Evolutionary conservation across 2,329 filamentous ascomycete genomes (phyloP).

Genomic region (Aspergillus nomiae): DNA sequence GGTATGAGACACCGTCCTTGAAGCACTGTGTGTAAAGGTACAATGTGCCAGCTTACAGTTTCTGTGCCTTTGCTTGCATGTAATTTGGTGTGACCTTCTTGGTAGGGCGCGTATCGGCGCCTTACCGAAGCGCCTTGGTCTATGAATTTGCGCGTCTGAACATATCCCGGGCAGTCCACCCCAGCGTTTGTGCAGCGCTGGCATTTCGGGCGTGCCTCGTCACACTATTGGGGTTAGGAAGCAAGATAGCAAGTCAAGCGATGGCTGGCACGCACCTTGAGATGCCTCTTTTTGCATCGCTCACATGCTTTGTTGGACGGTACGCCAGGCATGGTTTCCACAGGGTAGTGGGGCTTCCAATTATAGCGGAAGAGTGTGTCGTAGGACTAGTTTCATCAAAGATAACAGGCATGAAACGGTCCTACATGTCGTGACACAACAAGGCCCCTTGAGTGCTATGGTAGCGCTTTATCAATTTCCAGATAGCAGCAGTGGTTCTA

Average conservation of each 20-base stretch:
- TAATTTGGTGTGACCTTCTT: slow-evolving; percentile 21
- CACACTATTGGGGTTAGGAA: slow-evolving; percentile 33
- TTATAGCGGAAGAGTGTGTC: not conserved
- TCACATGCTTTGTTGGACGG: slow-evolving; percentile 44
- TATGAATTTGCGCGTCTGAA: slow-evolving; percentile 46
- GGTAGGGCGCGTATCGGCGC: slow-evolving; percentile 42
- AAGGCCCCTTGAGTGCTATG: not conserved
- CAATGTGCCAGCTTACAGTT: slow-evolving; percentile 3
- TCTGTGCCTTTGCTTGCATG: slow-evolving; percentile 11
- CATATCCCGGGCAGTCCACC: slow-evolving; percentile 45
- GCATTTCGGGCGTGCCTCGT: slow-evolving; percentile 42
- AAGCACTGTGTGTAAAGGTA: not conserved
- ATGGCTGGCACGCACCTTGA: slow-evolving; percentile 33
- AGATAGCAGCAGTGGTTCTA: not conserved
- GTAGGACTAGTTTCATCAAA: not conserved
- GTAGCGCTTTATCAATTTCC: not conserved
- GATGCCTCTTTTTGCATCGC: slow-evolving; percentile 42
- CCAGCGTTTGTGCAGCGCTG: slow-evolving; percentile 40
- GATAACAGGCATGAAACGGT: slow-evolving; percentile 1
- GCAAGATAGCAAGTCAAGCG: not conserved
- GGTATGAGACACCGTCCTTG: not conserved
- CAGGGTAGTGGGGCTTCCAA: slow-evolving; percentile 5
- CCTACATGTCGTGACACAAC: not conserved
- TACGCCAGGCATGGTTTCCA: slow-evolving; percentile 38
- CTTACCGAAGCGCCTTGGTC: slow-evolving; percentile 45